Evolutionary conservation across 1,284 basidiomycete genomes (phyloP), one percentile per base, ranked within the genome.

Genomic region (Sanghuangporus baumii): DNA sequence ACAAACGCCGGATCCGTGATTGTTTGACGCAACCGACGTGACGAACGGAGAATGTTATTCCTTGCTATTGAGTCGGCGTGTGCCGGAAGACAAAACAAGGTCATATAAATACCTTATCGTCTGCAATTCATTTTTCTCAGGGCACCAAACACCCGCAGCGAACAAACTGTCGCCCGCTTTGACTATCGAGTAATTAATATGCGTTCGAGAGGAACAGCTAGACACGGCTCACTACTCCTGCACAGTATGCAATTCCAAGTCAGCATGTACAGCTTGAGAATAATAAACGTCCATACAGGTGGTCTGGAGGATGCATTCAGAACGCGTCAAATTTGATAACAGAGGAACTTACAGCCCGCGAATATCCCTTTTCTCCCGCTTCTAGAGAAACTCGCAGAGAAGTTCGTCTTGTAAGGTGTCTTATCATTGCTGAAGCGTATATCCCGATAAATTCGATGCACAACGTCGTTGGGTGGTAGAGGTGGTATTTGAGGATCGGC

Each of bases 341-440:
- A 26, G 59, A 61, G 54, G 50, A 46, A 78, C 89, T 75, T 69
- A 93, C 91, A 91, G 55, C 76, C 76, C 23, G 91, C 87, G 70
- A 91, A 93, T 18, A 84, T 83, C 0, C 91, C 89, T 68, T 94
- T 94, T 58, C 87, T 76, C 1, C 92, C 92, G 59, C 87, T 88
- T 60, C 92, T 76, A 7, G 91, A 92, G 69, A 92, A 90, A 64
- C 84, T 88, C 0, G 88, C 90, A 3, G 87, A 87, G 47, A 96
- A 84, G 4, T 81, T 81, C 3, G 76, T 83, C 76, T 97, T 96
- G 78, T 97, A 97, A 0, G 95, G 95, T 2, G 95, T 96, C 75
- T 94, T 94, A 72, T 95, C 90, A 65, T 94, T 93, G 70, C 91
- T 92, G 74, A 96, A 96, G n/a, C 94, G 85, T 14, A 95, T 75